These are phyloP conservation scores for Stramenopiles sp. DNA, from an alignment of 352 stramenopile species.

Conservation along the genomic window DNA sequence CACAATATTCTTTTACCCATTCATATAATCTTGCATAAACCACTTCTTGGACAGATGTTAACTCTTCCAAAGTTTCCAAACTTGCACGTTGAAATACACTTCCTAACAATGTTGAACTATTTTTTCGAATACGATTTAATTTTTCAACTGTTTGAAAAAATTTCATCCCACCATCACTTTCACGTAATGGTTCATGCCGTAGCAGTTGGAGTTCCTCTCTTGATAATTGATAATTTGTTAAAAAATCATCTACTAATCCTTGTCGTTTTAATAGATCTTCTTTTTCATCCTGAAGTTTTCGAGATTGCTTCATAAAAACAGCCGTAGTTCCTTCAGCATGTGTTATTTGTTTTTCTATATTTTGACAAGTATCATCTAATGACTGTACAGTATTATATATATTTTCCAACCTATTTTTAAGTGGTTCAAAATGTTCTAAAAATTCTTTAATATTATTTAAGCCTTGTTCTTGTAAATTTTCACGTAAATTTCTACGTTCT, in stretches of 20 bases:
- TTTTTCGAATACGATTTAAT: slow-evolving; percentile 38
- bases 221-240: slow-evolving; percentile 41
- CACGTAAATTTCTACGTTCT: not conserved
- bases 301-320: not conserved
- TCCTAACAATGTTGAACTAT: slow-evolving; percentile 38
- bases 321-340: not conserved
- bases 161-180: not conserved
- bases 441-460: not conserved
- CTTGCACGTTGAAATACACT: slow-evolving; percentile 21
- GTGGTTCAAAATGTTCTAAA: not conserved
- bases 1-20: slow-evolving; percentile 55
- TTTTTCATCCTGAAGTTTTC: slow-evolving; percentile 16
- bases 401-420: not conserved
- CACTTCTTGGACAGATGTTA: slow-evolving; percentile 50
- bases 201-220: slow-evolving; percentile 39
- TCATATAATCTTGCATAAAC: slow-evolving; percentile 58
- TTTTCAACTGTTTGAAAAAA: slow-evolving; percentile 47
- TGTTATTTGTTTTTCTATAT: not conserved
- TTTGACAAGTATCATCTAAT: not conserved
- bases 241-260: slow-evolving; percentile 33
- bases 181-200: slow-evolving; percentile 13
- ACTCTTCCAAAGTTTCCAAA: slow-evolving; percentile 54
- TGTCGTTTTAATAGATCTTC: slow-evolving; percentile 29
- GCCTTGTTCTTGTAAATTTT: not conserved
- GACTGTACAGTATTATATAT: not conserved